These are phyloP conservation scores for Trichocladium uniseriatum DNA, from an alignment of 495 filamentous ascomycete species.

Conservation along the genomic window DNA sequence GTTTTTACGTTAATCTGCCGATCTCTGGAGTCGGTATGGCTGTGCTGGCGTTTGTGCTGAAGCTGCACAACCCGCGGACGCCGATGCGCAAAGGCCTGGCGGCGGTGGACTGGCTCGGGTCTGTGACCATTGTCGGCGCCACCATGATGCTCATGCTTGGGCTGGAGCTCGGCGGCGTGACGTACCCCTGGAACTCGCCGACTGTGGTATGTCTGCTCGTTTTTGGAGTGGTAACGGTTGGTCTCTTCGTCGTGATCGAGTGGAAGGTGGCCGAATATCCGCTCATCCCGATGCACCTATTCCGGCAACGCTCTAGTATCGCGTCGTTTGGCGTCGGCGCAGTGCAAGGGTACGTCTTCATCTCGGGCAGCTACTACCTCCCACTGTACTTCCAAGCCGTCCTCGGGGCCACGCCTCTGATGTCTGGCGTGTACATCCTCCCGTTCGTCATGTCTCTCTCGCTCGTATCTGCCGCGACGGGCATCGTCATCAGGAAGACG, in stretches of 20 bases:
- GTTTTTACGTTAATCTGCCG: conserved; percentile 74
- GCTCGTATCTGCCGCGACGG: conserved; percentile 51
- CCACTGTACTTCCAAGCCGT: conserved; percentile 75
- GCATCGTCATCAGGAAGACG: conserved; percentile 66
- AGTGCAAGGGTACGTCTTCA: conserved; percentile 65
- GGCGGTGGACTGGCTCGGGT: conserved; percentile 70
- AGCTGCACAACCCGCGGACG: conserved; percentile 68
- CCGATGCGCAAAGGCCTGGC: conserved; percentile 59
- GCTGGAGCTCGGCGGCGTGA: conserved; percentile 67
- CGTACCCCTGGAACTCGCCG: conserved; percentile 65
- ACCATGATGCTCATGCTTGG: conserved; percentile 77
- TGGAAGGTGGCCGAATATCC: conserved; percentile 66
- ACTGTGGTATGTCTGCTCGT: conserved; percentile 71
- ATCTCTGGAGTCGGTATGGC: conserved; percentile 60
- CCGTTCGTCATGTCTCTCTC: conserved; percentile 66
- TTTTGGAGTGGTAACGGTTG: conserved; percentile 57
- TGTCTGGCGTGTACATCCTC: conserved; percentile 71
- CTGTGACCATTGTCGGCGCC: conserved; percentile 58
- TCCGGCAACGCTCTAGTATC: conserved; percentile 50
- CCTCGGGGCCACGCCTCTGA: conserved; percentile 59
- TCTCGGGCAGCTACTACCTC: conserved; percentile 63
- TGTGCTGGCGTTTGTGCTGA: conserved; percentile 60
- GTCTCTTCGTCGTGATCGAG: conserved; percentile 58
- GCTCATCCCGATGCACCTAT: conserved; percentile 65
- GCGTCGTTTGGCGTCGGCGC: conserved; percentile 50